Conservation (phyloP, 2,329 filamentous ascomycete genomes). For the Aureobasidium subglaciale region DNA sequence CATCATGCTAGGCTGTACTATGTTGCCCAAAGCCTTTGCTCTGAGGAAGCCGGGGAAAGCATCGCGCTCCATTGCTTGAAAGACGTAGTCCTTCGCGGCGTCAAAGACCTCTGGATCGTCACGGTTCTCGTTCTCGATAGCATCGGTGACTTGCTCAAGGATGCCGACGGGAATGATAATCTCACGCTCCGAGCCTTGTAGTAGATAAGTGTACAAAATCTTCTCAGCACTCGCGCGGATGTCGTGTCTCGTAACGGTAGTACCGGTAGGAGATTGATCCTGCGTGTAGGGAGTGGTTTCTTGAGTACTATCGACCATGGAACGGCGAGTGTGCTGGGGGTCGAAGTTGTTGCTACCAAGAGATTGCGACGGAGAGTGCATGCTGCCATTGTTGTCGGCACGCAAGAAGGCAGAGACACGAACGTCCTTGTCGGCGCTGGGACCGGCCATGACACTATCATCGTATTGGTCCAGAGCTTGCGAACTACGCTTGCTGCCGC, state of each 20-base stretch:
- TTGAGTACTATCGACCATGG: constrained; percentile 53
- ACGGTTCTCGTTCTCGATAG: constrained; percentile 83
- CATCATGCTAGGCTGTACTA: constrained; percentile 85
- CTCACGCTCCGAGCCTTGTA: constrained; percentile 92
- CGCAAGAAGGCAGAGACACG: constrained; percentile 87
- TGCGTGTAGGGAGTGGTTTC: constrained; percentile 25
- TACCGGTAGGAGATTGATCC: constrained; percentile 53
- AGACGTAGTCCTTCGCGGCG: constrained; percentile 96
- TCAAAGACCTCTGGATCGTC: constrained; percentile 98
- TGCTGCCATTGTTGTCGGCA: constrained; percentile 40
- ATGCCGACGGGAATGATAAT: constrained; percentile 88
- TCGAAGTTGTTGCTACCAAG: constrained; percentile 39
- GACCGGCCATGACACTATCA: constrained; percentile 25
- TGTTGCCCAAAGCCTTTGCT: constrained; percentile 90
- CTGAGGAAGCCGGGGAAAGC: constrained; percentile 96
- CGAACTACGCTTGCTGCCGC: constrained; percentile 76
- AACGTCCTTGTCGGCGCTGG: constrained; percentile 34
- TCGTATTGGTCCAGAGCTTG: constrained; percentile 53
- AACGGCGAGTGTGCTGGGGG: constrained; percentile 46
- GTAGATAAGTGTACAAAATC: constrained; percentile 94
- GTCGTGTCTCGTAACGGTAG: constrained; percentile 80
- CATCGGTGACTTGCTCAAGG: constrained; percentile 73
- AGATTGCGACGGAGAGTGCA: constrained; percentile 44
- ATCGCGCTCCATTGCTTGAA: constrained; percentile 98
- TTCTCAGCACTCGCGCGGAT: constrained; percentile 92